A percentile compares a stretch with the other conserved stretches of the same genome.
phyloP scores from a whole-genome alignment of 805 yeast species.

The Candida xyloterini region DNA sequence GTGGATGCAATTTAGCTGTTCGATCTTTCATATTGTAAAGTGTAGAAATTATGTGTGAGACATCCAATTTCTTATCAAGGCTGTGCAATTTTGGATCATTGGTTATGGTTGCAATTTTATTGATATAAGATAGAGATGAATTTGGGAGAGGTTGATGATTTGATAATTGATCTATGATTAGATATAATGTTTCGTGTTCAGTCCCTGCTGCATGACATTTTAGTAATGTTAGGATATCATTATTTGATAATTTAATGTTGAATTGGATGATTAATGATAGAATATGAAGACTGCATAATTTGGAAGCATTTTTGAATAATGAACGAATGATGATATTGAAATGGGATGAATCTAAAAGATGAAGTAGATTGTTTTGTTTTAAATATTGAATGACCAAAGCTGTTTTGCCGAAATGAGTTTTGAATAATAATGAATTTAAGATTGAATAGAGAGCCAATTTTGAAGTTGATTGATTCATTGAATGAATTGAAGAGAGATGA shows the following conservation, averaged over 20 bases:
- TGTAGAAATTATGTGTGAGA: background rate
- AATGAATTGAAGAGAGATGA: background rate
- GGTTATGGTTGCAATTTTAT: slow-evolving; percentile 7
- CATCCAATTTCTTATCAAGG: slow-evolving; percentile 4
- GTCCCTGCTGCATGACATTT: slow-evolving; percentile 24
- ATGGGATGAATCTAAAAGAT: slow-evolving; percentile 11
- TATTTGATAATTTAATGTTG: slow-evolving; percentile 8
- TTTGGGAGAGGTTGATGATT: background rate
- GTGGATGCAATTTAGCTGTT: background rate
- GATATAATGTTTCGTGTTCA: slow-evolving; percentile 25
- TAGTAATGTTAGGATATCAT: slow-evolving; percentile 19
- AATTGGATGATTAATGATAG: slow-evolving; percentile 7
- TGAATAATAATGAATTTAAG: slow-evolving; percentile 18
- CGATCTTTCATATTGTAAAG: background rate
- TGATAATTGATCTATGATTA: slow-evolving; percentile 14
- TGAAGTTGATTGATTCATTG: slow-evolving; percentile 7
- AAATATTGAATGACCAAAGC: slow-evolving; percentile 16
- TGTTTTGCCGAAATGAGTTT: slow-evolving; percentile 18
- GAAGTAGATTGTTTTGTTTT: background rate
- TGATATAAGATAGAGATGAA: slow-evolving; percentile 5
- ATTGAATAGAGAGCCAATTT: slow-evolving; percentile 18
- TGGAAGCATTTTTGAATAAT: slow-evolving; percentile 18
- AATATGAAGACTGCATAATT: slow-evolving; percentile 19
- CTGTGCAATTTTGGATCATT: slow-evolving; percentile 15
- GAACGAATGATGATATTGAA: slow-evolving; percentile 20